A percentile compares a stretch with the other conserved stretches of the same genome.
phyloP scores from a whole-genome alignment of 169 alveolate species.

The Plasmodium inui region DNA sequence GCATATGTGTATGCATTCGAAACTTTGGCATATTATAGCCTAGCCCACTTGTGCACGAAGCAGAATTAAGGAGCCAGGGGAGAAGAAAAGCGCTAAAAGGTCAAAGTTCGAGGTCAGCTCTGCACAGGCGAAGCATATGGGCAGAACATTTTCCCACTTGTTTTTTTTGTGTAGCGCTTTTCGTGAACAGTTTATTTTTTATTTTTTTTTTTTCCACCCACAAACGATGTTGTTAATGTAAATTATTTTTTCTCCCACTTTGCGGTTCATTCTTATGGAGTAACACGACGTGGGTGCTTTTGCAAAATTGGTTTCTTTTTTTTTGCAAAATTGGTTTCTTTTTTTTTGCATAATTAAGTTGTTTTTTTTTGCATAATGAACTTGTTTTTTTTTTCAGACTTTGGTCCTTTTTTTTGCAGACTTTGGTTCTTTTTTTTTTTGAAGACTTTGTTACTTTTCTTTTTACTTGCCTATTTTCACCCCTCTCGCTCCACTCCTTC shows the following conservation, averaged over 20 bases:
- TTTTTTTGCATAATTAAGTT: not conserved
- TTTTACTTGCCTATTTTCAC: not conserved
- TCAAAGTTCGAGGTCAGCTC: not conserved
- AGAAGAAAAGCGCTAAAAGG: not conserved
- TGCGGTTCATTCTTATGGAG: not conserved
- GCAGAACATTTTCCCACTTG: not conserved
- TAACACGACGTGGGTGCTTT: not conserved
- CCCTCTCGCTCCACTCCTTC: too few species aligned
- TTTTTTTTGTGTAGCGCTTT: not conserved
- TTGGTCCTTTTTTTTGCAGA: not conserved
- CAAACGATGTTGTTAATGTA: not conserved
- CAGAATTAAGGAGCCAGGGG: not conserved
- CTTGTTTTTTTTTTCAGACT: not conserved
- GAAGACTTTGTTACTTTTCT: too few species aligned
- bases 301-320: not conserved
- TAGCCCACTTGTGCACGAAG: not conserved
- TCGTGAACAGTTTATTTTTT: not conserved
- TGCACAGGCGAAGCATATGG: not conserved
- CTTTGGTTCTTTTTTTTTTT: not conserved
- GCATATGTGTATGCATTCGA: not conserved
- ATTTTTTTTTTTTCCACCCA: not conserved
- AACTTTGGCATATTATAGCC: not conserved
- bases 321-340: not conserved
- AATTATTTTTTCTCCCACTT: not conserved
- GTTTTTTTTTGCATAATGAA: not conserved